Evolutionary conservation across 768 basidiomycete species (phyloP).

Genomic region (Megacollybia marginata): DNA sequence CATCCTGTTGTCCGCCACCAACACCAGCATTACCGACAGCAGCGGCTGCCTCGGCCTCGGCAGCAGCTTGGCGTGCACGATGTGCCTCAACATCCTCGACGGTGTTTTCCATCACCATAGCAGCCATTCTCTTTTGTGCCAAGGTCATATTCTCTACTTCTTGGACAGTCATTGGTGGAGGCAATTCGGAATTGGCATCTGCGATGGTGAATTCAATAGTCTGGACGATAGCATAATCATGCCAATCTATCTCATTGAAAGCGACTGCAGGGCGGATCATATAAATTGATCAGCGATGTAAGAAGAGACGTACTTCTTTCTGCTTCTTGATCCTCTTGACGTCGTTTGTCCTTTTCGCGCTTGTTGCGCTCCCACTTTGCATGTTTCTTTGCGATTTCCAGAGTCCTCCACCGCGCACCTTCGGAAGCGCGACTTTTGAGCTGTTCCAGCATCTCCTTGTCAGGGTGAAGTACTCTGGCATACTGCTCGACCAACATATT

Average conservation of each 20-base stretch:
- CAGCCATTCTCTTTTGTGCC: conserved; percentile 96
- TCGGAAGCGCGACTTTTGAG: conserved; percentile 60
- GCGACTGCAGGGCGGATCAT: conserved; percentile 45
- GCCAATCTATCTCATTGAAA: conserved; percentile 98
- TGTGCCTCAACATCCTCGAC: conserved; percentile 81
- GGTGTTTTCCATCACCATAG: conserved; percentile 96
- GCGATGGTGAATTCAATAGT: conserved; percentile 96
- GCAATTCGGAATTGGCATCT: conserved; percentile 85
- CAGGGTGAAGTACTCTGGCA: conserved; percentile 81
- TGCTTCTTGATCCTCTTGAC: conserved; percentile 87
- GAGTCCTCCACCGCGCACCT: conserved; percentile 66
- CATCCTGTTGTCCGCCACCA: conserved; percentile 39
- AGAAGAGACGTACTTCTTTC: conserved; percentile 61
- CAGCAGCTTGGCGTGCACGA: conserved; percentile 74
- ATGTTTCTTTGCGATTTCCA: conserved; percentile 69
- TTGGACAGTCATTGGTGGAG: conserved; percentile 92
- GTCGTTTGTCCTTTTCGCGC: conserved; percentile 77
- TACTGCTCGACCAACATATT: conserved; percentile 97
- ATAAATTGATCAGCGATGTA: conserved; percentile 6
- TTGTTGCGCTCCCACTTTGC: conserved; percentile 87
- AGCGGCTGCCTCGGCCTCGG: conserved; percentile 77
- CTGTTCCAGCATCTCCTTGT: conserved; percentile 62
- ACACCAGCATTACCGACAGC: conserved; percentile 62
- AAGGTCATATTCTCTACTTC: conserved; percentile 96
- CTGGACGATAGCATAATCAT: conserved; percentile 97